Evolutionary conservation across 441 rosid genomes (phyloP).

Genomic region (Bocquillonia castaneifolia): DNA sequence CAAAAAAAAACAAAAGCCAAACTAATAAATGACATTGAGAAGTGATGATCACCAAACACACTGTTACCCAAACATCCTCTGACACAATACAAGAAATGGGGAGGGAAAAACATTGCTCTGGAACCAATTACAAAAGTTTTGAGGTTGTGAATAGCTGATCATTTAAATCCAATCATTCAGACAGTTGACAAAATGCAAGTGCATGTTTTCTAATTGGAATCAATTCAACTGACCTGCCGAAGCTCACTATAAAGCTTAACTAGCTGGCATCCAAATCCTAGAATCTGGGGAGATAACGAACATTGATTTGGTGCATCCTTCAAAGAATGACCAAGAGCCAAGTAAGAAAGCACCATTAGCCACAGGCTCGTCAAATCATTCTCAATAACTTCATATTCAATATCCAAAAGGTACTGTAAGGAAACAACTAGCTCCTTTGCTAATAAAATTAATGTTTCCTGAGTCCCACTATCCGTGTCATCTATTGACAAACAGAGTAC

Average conservation of each 20-base stretch:
- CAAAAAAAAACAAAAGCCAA: constrained; percentile 15
- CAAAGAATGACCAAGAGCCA: constrained; percentile 41
- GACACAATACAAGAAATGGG: constrained; percentile 1
- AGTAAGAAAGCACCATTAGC: constrained; percentile 54
- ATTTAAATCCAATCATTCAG: neutral
- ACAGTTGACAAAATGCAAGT: neutral
- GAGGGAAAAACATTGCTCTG: neutral
- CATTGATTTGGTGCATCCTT: constrained; percentile 33
- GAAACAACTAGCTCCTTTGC: constrained; percentile 41
- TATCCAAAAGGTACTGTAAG: constrained; percentile 56
- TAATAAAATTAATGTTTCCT: constrained; percentile 35
- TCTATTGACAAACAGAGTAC: constrained; percentile 32
- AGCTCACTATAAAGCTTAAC: constrained; percentile 76
- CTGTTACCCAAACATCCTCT: neutral
- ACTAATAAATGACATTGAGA: neutral
- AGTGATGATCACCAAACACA: neutral
- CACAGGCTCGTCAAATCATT: constrained; percentile 65
- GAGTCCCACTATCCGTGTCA: constrained; percentile 27
- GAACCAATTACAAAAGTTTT: neutral
- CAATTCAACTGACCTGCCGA: constrained; percentile 72
- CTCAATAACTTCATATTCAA: constrained; percentile 75
- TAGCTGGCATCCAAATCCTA: constrained; percentile 65
- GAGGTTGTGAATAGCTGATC: neutral
- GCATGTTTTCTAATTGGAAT: constrained; percentile 1
- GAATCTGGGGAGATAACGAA: constrained; percentile 39